Evolutionary conservation across 371 early-diverging fungal species (phyloP), one percentile per base, ranked within the genome.

Genomic region (Rhizopus delemar): DNA sequence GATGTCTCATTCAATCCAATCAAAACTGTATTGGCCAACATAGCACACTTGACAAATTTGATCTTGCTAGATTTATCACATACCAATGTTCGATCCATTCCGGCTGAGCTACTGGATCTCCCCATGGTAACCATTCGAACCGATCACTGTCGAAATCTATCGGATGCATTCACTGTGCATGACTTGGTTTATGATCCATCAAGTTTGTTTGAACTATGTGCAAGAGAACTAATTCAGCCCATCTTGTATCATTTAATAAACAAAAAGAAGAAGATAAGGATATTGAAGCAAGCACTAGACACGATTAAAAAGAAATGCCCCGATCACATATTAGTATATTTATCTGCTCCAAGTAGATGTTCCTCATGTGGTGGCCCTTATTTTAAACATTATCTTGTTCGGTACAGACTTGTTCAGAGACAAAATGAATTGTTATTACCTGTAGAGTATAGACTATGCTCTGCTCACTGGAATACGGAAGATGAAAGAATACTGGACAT

Each of bases 281-380:
- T 45, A n/a, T 34, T 13, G 51, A 59, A 46, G 43, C 34, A 11
- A 41, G 28, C 41, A 39, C 41, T 48, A 16, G 29, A 15, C 28
- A 8, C 29, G 9, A 29, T 29, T 29, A 16, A 35, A 33, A 48
- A 39, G 39, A 41, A 51, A 13, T 49, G 82, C 11, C 81, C 87
- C 8, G 60, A 63, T 22, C 77, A 83, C 56, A 36, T 93, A 7
- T 74, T 81, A 56, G 51, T 66, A 6, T 92, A 89, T 63, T 66
- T 95, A n/a, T 62, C 78, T 8, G 72, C 79, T 13, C 89, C 86
- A 3, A 78, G 85, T 38, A 64, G 76, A 16, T 97, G 97, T 69
- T 77, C 92, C 6, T 90, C 87, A 65, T 97, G 97, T 71, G 82
- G 84, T n/a, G 94, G 93, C 0, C 93, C 95, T 22, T 91, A 89